Evolutionary conservation across 352 stramenopile genomes (phyloP).

Genomic region (Phytopythium aichiense): DNA sequence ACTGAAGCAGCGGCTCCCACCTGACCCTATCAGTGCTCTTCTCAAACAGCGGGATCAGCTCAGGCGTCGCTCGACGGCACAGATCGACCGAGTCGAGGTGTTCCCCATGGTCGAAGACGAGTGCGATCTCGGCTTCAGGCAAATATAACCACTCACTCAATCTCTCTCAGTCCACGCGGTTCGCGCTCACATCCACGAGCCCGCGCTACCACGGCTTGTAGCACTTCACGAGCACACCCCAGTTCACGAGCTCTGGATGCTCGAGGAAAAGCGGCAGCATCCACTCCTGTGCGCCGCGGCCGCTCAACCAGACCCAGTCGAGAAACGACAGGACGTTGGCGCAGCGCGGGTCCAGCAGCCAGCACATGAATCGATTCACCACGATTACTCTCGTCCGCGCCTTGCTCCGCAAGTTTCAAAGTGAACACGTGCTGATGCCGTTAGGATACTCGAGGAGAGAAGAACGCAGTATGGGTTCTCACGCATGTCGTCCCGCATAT

Average conservation of each 20-base stretch:
- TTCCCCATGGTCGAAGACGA: not conserved
- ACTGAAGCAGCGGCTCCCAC: not conserved
- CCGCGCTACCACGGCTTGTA: conserved; percentile 1
- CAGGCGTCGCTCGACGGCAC: not conserved
- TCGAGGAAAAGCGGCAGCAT: conserved; percentile 1
- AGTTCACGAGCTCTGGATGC: not conserved
- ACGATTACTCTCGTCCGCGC: too few relatives aligned
- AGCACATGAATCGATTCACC: not conserved
- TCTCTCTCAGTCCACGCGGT: not conserved
- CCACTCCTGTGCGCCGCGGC: not conserved
- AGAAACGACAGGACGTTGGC: conserved; percentile 1
- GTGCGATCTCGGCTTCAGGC: not conserved
- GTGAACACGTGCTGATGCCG: too few relatives aligned
- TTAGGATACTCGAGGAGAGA: too few relatives aligned
- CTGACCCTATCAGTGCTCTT: not conserved
- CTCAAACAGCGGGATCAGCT: not conserved
- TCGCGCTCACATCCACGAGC: not conserved
- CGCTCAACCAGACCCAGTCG: not conserved
- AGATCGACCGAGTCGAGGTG: not conserved
- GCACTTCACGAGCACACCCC: not conserved
- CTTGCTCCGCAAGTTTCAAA: too few relatives aligned
- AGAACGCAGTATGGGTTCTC: too few relatives aligned
- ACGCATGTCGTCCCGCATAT: too few relatives aligned
- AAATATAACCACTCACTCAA: too few relatives aligned
- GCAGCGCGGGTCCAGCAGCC: not conserved